Base-by-base conservation (phyloP, 768 basidiomycete genomes). In the Glaciozyma antarctica region DNA sequence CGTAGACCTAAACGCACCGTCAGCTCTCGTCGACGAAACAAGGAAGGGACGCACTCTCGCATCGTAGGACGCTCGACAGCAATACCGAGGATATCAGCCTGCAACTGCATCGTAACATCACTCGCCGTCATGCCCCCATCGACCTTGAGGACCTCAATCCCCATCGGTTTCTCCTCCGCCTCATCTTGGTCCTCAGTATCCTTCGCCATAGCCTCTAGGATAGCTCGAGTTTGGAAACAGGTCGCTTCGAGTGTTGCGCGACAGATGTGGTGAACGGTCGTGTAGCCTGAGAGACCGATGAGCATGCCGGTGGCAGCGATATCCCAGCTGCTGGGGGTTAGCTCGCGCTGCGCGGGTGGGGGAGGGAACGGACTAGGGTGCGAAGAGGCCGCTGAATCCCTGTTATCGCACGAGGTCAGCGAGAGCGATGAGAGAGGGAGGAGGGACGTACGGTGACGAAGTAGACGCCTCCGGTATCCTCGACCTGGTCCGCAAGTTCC, bases 51-150 rank as follows among this genome's bases (percentile, higher is more conserved):
- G 15, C 21, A 48, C 47, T 48, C 47, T 21, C 47, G 15, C 47
- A 48, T 48, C 21, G 19, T n/a, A 1, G 47, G 95, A 61, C 95
- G 81, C 64, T 93, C 80, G 68, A 99, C 89, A 34, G 84, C 85
- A 78, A 95, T 93, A 19, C 93, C 94, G 38, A 92, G 90, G 51
- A 94, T 80, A 75, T 95, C 87, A 5, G 89, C 89, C 65, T 93
- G 81, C 55, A 93, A 79, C 72, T 82, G 80, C 91, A 94, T 90
- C 32, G 86, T 88, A 34, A 88, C 77, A 74, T 94, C 90, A 43
- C 89, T 88, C 70, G 93, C 94, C 16, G 92, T 95, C 88, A 95
- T 93, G 21, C 92, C 91, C n/a, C 95, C 95, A 76, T 98, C 95
- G 44, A 99, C 94, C 76, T 87, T 93, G 68, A 99, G 84, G 71